Conservation (phyloP, 495 filamentous ascomycete species). For the Xylaria venustula region DNA sequence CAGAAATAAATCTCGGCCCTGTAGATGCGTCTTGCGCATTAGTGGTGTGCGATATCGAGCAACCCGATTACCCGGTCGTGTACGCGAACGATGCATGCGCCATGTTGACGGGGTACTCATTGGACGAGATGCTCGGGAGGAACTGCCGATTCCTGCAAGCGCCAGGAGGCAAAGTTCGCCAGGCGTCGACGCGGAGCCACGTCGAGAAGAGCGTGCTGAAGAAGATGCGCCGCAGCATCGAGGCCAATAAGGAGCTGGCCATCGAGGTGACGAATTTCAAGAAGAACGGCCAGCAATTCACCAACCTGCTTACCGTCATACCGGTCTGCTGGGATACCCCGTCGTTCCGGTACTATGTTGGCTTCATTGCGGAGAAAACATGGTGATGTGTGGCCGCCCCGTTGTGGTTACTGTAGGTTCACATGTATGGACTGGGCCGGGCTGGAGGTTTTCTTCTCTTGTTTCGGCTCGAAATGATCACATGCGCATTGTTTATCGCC, state of each 20-base stretch:
- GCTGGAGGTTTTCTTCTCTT: background rate
- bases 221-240: constrained; percentile 41
- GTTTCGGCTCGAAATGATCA: background rate
- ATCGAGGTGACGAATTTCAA: constrained; percentile 50
- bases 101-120: constrained; percentile 44
- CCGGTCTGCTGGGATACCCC: constrained; percentile 36
- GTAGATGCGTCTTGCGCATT: constrained; percentile 49
- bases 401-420: background rate
- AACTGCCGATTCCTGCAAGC: constrained; percentile 57
- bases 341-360: constrained; percentile 36
- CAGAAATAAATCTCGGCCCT: constrained; percentile 42
- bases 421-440: background rate
- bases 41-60: constrained; percentile 45
- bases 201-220: constrained; percentile 36
- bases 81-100: constrained; percentile 47
- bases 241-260: constrained; percentile 37
- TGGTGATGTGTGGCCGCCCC: too few species aligned
- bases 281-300: constrained; percentile 44
- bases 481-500: background rate
- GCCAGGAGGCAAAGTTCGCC: constrained; percentile 32
- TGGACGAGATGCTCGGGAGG: constrained; percentile 38
- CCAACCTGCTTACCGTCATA: constrained; percentile 49
- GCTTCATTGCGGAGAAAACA: constrained; percentile 28
- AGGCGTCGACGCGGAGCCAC: constrained; percentile 29
- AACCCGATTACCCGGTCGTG: constrained; percentile 46